Evolutionary conservation across 2,329 filamentous ascomycete genomes (phyloP).

Genomic region (Fusarium abutilonis): DNA sequence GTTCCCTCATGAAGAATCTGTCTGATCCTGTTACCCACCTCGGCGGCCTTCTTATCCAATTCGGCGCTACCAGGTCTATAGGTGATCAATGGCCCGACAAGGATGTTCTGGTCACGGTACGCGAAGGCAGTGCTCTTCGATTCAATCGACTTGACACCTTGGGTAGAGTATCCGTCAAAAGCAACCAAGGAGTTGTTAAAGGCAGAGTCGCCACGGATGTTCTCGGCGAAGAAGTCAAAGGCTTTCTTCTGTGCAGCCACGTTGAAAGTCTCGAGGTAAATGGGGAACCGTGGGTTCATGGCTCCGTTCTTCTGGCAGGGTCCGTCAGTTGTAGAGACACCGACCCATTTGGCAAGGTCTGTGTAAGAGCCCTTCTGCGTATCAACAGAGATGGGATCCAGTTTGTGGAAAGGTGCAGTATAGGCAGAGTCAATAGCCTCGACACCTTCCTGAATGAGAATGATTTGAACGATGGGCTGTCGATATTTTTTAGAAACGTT

Average conservation of each 20-base stretch:
- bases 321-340: slow-evolving; percentile 14
- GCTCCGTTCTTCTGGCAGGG: slow-evolving; percentile 38
- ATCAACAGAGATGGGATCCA: slow-evolving; percentile 51
- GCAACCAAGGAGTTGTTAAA: slow-evolving; percentile 55
- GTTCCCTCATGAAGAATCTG: slow-evolving; percentile 25
- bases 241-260: slow-evolving; percentile 24
- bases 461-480: slow-evolving; percentile 55
- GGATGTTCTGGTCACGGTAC: slow-evolving; percentile 33
- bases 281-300: slow-evolving; percentile 38
- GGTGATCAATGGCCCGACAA: slow-evolving; percentile 31
- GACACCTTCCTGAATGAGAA: slow-evolving; percentile 57
- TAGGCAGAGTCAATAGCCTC: slow-evolving; percentile 52
- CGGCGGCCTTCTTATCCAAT: slow-evolving; percentile 23
- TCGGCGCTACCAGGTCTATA: slow-evolving; percentile 16
- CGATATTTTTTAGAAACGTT: rapidly evolving
- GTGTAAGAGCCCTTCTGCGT: slow-evolving; percentile 35
- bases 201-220: slow-evolving; percentile 9
- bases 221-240: slow-evolving; percentile 23
- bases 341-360: slow-evolving; percentile 35
- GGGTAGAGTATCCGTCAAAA: slow-evolving; percentile 63
- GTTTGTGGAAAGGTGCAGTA: slow-evolving; percentile 55
- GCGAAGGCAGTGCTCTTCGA: slow-evolving; percentile 25
- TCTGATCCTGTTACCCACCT: slow-evolving; percentile 27
- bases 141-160: slow-evolving; percentile 47
- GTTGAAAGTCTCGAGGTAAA: slow-evolving; percentile 35